Conservation (phyloP, 2,329 filamentous ascomycete species). For the Coniochaeta ligniaria region DNA sequence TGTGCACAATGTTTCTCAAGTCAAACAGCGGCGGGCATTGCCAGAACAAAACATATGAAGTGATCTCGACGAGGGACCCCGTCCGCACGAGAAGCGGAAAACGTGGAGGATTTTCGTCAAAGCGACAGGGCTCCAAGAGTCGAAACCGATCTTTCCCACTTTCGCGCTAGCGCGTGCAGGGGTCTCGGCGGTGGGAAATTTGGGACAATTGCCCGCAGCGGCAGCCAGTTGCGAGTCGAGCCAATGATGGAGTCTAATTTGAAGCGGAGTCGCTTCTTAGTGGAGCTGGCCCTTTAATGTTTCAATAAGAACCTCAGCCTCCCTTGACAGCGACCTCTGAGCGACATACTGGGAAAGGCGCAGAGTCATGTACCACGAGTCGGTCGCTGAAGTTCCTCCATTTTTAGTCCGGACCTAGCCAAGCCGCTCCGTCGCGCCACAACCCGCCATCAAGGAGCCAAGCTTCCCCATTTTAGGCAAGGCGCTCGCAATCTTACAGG, state of each 20-base stretch:
- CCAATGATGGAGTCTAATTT: neutral
- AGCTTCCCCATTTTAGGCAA: neutral
- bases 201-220: slow-evolving; percentile 9
- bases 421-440: neutral
- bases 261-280: neutral
- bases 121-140: slow-evolving; percentile 3
- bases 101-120: neutral
- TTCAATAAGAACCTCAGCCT: neutral
- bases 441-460: neutral
- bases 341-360: too few species aligned
- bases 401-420: neutral
- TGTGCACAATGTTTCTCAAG: neutral
- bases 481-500: neutral
- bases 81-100: neutral
- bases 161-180: slow-evolving; percentile 1
- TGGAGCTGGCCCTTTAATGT: neutral
- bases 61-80: neutral
- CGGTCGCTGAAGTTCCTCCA: neutral
- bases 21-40: neutral
- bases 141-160: slow-evolving; percentile 7
- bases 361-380: neutral
- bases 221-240: neutral
- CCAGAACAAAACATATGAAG: neutral
- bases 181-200: slow-evolving; percentile 3
- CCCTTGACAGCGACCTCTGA: neutral